Base-by-base conservation (phyloP, 1,139 yeast genomes). In the Diutina rugosa region DNA sequence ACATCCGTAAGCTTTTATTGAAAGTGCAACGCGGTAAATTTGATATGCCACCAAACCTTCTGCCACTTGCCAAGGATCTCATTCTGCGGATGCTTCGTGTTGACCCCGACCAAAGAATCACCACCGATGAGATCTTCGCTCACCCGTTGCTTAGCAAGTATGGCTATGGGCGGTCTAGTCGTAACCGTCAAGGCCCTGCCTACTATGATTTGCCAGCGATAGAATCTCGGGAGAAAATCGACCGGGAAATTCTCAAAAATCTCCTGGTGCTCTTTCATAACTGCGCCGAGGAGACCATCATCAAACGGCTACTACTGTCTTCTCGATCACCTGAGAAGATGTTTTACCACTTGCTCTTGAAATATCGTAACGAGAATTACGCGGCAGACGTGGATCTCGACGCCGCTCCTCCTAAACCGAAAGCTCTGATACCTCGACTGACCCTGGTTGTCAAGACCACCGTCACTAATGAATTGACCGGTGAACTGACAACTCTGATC, bases 191-290 rank as follows among this genome's bases (percentile, higher is more conserved):
- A 45, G 63, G 63, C 51, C 64, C 63, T 55, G 59, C 57, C 49
- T 62, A 62, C 55, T 61, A 64, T 51, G 32, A 49, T 21, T 16
- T 49, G 59, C 76, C 72, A 59, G 80, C 84, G 49, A 73, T 88
- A 51, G 69, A 70, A 44, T 73, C 82, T 3, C 71, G 69, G 51
- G 74, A 72, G 16, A 87, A 84, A 56, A 84, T 93, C 57, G 98
- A 93, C 69, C 74, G 75, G 58, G 96, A 90, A 65, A 89, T 93
- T 56, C 75, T 93, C 63, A 86, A 88, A 64, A 91, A 90, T 64
- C 76, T 95, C 62, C 89, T 90, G 57, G 90, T 91, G 38, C 72
- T 93, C 58, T 93, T 97, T 84, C 98, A 91, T 67, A 96, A 96
- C 55, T 88, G 90, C 58, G 77, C 82, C 47, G 81, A 81, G 58